A percentile compares a stretch with the other conserved stretches of the same genome.
Conservation (phyloP, 129 eudicot species). For the Artemisia annua region DNA sequence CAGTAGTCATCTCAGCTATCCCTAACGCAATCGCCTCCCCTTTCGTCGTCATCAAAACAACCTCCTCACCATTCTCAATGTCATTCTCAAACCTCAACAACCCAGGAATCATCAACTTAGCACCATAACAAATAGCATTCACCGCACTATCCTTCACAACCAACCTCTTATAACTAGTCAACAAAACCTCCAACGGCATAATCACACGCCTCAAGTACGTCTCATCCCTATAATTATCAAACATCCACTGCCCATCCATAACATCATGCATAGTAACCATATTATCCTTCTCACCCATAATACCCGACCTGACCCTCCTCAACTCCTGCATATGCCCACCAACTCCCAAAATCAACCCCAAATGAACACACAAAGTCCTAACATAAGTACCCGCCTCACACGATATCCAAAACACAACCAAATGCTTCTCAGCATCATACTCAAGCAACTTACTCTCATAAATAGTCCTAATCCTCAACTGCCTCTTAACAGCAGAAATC, state of each 20-base stretch:
- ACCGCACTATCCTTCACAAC: constrained; percentile 91
- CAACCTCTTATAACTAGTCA: constrained; percentile 84
- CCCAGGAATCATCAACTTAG: constrained; percentile 88
- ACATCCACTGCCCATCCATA: constrained; percentile 88
- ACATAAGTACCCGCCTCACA: constrained; percentile 96
- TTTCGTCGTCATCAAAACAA: constrained; percentile 88
- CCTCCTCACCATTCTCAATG: constrained; percentile 78
- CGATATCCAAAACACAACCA: constrained; percentile 92
- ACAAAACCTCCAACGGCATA: constrained; percentile 79
- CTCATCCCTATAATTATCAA: constrained; percentile 75
- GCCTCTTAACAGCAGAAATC: constrained; percentile 90
- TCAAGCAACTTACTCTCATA: constrained; percentile 83
- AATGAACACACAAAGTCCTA: constrained; percentile 87
- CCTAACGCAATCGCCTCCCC: constrained; percentile 91
- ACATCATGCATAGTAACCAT: constrained; percentile 97
- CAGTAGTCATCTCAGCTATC: constrained; percentile 90
- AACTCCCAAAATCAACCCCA: constrained; percentile 83
- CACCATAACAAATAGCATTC: constrained; percentile 94
- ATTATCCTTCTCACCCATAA: constrained; percentile 87
- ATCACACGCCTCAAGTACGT: constrained; percentile 72
- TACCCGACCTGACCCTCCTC: constrained; percentile 87
- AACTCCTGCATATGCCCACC: constrained; percentile 96
- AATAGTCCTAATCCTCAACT: constrained; percentile 79
- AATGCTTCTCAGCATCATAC: constrained; percentile 71
- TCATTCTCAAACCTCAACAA: constrained; percentile 81